Conservation (phyloP, 495 filamentous ascomycete genomes). For the Trichoderma reesei region DNA sequence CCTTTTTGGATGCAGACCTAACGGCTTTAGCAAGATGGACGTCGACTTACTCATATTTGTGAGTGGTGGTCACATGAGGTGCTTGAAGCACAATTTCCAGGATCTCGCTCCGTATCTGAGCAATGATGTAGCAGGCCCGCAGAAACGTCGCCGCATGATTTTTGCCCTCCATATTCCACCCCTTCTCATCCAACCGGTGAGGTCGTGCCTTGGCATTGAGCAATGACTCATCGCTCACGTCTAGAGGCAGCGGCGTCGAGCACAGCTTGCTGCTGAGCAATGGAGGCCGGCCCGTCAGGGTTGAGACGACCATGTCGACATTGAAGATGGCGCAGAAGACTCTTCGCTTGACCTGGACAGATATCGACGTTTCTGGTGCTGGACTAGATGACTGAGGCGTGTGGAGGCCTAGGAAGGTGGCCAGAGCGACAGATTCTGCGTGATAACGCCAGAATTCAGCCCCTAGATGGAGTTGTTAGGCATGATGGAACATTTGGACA, state of each 20-base stretch:
- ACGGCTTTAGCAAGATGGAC: neutral
- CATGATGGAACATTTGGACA: no score
- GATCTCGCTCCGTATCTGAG: conserved; percentile 44
- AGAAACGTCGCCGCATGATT: conserved; percentile 32
- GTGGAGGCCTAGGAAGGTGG: conserved; percentile 2
- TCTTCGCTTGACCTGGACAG: conserved; percentile 19
- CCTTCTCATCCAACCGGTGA: conserved; percentile 35
- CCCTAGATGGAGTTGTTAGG: neutral
- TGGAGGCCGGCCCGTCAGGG: conserved; percentile 35
- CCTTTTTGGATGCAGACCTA: neutral
- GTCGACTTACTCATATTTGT: conserved; percentile 24
- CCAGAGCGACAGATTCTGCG: neutral
- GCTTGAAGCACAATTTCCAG: conserved; percentile 40
- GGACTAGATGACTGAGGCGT: neutral
- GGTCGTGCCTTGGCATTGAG: neutral
- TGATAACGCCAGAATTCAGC: neutral
- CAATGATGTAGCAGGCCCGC: conserved; percentile 40
- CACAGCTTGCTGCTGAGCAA: conserved; percentile 45
- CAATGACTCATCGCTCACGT: conserved; percentile 36
- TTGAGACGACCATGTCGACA: conserved; percentile 19
- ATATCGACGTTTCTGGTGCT: neutral
- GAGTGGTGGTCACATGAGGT: conserved; percentile 35
- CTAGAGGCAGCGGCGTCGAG: conserved; percentile 42
- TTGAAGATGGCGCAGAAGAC: conserved; percentile 43
- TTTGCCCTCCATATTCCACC: conserved; percentile 42